A percentile compares a stretch with the other conserved stretches of the same genome.
Conservation (phyloP, 1,139 yeast genomes). For the Meyerozyma athensensis region DNA sequence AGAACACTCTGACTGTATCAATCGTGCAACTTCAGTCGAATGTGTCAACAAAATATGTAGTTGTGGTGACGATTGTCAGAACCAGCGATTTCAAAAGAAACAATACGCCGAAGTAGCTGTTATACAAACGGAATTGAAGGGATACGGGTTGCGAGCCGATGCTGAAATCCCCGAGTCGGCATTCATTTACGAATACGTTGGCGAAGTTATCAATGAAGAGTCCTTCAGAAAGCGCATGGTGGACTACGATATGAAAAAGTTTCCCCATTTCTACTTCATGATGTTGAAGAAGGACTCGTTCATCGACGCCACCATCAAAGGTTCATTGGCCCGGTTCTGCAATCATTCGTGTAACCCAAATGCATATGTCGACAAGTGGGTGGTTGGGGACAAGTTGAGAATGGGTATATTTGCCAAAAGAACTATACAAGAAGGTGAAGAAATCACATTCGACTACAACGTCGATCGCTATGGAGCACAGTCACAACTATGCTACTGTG, state of each 20-base stretch:
- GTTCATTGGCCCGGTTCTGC: conserved; percentile 84
- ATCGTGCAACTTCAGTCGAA: conserved; percentile 86
- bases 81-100: conserved; percentile 78
- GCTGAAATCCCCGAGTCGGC: conserved; percentile 51
- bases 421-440: conserved; percentile 72
- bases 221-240: conserved; percentile 70
- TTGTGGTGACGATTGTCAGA: conserved; percentile 79
- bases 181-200: conserved; percentile 87
- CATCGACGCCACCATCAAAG: conserved; percentile 89
- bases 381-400: conserved; percentile 79
- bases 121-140: conserved; percentile 76
- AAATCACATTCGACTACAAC: conserved; percentile 90
- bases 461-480: conserved; percentile 95
- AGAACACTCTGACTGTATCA: conserved; percentile 84
- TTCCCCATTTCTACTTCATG: conserved; percentile 93
- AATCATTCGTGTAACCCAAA: conserved; percentile 95
- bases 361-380: conserved; percentile 96
- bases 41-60: conserved; percentile 69
- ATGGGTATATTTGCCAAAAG: conserved; percentile 95
- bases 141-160: conserved; percentile 82
- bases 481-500: conserved; percentile 93
- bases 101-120: conserved; percentile 73
- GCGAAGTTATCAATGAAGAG: conserved; percentile 83
- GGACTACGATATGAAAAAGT: conserved; percentile 64
- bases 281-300: conserved; percentile 91